These are phyloP conservation scores for Cyberlindnera maclurae DNA, from an alignment of 805 yeast species.

Conservation along the genomic window DNA sequence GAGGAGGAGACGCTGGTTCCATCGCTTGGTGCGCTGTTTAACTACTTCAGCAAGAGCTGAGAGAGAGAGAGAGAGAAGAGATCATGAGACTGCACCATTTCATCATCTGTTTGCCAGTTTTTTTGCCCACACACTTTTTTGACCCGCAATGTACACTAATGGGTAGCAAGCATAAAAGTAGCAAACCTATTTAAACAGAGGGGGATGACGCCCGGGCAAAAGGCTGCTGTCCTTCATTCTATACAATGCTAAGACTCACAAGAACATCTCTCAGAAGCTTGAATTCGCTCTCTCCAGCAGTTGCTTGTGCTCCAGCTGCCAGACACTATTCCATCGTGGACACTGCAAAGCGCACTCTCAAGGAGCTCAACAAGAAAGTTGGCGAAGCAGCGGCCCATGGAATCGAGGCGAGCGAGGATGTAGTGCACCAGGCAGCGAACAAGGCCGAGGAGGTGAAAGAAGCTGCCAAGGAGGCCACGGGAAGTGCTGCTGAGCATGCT, in stretches of 20 bases:
- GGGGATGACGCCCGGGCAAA: no score
- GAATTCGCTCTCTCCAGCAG: no score
- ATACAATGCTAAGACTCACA: no score
- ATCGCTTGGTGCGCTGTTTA: constrained; percentile 18
- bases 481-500: constrained; percentile 3
- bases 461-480: constrained; percentile 2
- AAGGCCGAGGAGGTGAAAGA: constrained; percentile 8
- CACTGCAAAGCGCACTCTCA: constrained; percentile 17
- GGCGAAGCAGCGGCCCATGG: constrained; percentile 21
- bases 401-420: constrained; percentile 15
- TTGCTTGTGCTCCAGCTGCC: neutral
- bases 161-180: no score
- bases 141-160: no score
- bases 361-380: constrained; percentile 18
- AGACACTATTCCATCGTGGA: constrained; percentile 18
- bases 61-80: constrained; percentile 7
- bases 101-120: no score
- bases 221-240: no score
- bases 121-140: no score
- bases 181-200: no score
- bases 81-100: no score
- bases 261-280: no score
- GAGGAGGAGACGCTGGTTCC: no score
- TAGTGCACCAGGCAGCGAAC: constrained; percentile 9
- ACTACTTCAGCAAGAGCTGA: constrained; percentile 7